Percentiles rank a stretch among this genome's conserved stretches.
These are phyloP conservation scores for Pistacia vera DNA, from an alignment of 345 rosid genomes.

Conservation along the genomic window DNA sequence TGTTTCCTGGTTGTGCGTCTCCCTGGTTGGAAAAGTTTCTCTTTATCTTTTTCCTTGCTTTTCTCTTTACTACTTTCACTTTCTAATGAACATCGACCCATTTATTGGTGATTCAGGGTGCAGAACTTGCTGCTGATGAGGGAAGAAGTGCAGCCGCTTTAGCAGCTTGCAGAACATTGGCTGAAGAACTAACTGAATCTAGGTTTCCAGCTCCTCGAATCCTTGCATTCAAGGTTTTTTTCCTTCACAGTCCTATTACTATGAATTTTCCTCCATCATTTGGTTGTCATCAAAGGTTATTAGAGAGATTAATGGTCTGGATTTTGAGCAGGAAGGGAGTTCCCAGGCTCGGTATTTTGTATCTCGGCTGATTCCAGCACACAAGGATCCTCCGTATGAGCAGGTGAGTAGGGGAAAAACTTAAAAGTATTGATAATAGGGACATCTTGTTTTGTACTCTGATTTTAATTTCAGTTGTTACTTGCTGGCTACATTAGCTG, in stretches of 20 bases:
- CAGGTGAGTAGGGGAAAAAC: constrained; percentile 49
- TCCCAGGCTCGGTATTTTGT: constrained; percentile 96
- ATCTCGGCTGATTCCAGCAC: constrained; percentile 91
- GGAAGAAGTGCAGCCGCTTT: constrained; percentile 87
- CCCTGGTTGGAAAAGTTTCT: background rate
- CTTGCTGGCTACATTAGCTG: background rate
- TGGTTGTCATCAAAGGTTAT: background rate
- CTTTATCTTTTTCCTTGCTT: background rate
- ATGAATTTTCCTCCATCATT: background rate
- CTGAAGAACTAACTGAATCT: constrained; percentile 89
- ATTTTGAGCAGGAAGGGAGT: constrained; percentile 78
- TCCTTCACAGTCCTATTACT: background rate
- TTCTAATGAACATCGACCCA: background rate
- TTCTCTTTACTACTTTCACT: background rate
- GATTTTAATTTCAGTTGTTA: background rate
- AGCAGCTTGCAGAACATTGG: constrained; percentile 96
- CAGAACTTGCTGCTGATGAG: constrained; percentile 84
- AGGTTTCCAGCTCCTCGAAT: constrained; percentile 98
- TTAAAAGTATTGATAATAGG: background rate
- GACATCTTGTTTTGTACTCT: background rate
- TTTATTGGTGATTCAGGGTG: constrained; percentile 62
- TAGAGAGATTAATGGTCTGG: constrained; percentile 12
- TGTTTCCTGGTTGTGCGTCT: background rate
- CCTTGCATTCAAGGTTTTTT: constrained; percentile 87
- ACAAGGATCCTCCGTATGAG: constrained; percentile 97